Evolutionary conservation across 2,329 filamentous ascomycete species (phyloP), one percentile per base, ranked within the genome.

Genomic region (Tricladium varicosporioides): DNA sequence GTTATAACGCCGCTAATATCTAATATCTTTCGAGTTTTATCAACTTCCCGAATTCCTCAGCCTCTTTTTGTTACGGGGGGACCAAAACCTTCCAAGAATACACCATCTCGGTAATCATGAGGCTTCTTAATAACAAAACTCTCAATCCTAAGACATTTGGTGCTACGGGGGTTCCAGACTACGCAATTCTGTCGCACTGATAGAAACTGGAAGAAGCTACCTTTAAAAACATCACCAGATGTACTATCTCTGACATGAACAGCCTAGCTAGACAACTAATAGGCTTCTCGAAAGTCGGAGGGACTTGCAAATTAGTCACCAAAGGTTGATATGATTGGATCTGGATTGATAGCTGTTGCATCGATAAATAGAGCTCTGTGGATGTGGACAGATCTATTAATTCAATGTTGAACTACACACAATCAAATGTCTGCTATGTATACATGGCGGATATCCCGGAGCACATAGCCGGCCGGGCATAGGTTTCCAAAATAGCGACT

Each of bases 131-230:
- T 22, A 56, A 48, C 15, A 48, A 15, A 18, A 15, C 48, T 11
- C 51, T 58, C n/a, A 31, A 53, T 43, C 32, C 57, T n/a, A n/a
- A n/a, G 15, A 22, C 19, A 3, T 60, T 57, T 36, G 15, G 54
- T 13, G 11, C 22, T 22, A 22, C n/a, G 33, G 19, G 51, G 22
- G 19, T 58, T 40, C 47, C 61, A 2, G 53, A 63, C 1, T 72
- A 71, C 56, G 69, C 64, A 4, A 71, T 72, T 8, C 60, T 72
- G 7, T 71, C 69, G 8, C 70, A 72, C 52, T 65, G 60, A n/a
- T 72, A 70, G 70, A 62, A 56, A 1, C 27, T 56, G 0, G 67
- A 63, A 16, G 71, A 73, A 57, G 64, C 71, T 2, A 57, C 62
- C 0, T 66, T 48, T 61, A 33, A 52, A 31, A 53, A 59, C 19